Evolutionary conservation across 192 early-diverging fungal species (phyloP).

Genomic region (Dissophora ornata): DNA sequence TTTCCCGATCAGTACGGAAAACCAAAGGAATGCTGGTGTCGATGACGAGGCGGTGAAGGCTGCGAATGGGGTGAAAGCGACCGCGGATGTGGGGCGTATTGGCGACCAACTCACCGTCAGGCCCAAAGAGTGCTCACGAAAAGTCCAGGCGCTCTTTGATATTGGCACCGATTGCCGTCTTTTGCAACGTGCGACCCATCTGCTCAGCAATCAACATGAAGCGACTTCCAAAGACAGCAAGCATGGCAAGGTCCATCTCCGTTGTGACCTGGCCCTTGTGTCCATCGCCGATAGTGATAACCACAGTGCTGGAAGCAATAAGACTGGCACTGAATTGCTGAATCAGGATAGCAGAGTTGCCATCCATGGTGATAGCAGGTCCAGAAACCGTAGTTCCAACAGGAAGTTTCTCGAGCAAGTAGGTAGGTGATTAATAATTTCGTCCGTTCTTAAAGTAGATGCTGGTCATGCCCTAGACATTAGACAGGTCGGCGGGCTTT

Average conservation of each 20-base stretch:
- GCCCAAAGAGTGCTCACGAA: constrained; percentile 95
- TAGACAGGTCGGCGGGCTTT: constrained; percentile 17
- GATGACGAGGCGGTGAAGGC: too few relatives aligned
- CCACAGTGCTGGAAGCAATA: constrained; percentile 77
- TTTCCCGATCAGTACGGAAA: too few relatives aligned
- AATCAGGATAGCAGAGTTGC: constrained; percentile 88
- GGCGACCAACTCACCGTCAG: constrained; percentile 84
- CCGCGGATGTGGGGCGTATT: constrained; percentile 91
- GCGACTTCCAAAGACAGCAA: constrained; percentile 93
- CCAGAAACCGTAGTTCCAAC: constrained; percentile 80
- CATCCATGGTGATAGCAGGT: constrained; percentile 92
- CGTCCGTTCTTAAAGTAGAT: constrained; percentile 87
- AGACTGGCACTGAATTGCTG: constrained; percentile 82
- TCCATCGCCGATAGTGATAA: constrained; percentile 62
- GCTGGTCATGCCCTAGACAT: constrained; percentile 57
- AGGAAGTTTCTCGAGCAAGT: constrained; percentile 68
- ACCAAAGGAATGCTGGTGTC: too few relatives aligned
- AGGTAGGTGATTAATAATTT: constrained; percentile 74
- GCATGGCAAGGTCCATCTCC: constrained; percentile 86
- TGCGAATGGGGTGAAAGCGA: too few relatives aligned
- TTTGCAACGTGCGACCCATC: constrained; percentile 95
- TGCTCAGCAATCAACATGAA: constrained; percentile 99
- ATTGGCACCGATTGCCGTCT: constrained; percentile 95
- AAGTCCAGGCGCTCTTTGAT: constrained; percentile 99
- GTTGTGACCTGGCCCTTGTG: constrained; percentile 58